phyloP scores from a whole-genome alignment of 1,284 basidiomycete species.

The Rhodotorula sp. region DNA sequence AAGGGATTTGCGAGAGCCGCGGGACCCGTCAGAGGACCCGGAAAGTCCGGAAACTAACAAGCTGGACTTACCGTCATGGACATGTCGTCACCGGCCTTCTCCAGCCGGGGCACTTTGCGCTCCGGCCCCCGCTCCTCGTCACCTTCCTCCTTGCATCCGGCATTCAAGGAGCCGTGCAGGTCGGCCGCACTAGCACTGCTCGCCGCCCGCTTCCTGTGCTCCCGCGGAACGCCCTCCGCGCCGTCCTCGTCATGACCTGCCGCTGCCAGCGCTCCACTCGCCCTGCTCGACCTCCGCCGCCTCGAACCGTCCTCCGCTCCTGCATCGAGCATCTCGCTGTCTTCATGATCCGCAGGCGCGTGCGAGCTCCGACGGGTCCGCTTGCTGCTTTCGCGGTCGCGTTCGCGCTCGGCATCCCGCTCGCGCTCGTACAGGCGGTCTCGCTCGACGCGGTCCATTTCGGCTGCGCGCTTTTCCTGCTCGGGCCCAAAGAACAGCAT shows the following conservation, averaged over 20 bases:
- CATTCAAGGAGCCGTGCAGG: background rate
- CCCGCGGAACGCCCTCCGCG: background rate
- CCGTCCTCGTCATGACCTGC: conserved; percentile 1
- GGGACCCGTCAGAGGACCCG: too few species aligned
- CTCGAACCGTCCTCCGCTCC: background rate
- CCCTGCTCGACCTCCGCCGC: conserved; percentile 1
- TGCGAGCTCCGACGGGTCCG: background rate
- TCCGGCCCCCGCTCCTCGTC: conserved; percentile 5
- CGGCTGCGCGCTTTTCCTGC: conserved; percentile 33
- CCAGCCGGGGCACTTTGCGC: conserved; percentile 17
- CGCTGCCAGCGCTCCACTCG: background rate
- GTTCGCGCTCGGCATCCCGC: conserved; percentile 20
- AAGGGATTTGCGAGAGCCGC: background rate
- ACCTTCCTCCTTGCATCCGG: background rate
- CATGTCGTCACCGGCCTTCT: conserved; percentile 1
- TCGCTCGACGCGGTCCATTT: conserved; percentile 24
- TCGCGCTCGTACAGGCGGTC: conserved; percentile 24
- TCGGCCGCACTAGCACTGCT: background rate
- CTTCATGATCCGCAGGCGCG: background rate
- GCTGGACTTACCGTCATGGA: background rate
- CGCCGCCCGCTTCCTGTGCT: conserved; percentile 16
- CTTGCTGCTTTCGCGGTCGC: conserved; percentile 12
- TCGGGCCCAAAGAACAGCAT: too few species aligned
- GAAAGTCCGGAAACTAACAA: background rate
- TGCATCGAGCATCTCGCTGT: background rate